A percentile compares a stretch with the other conserved stretches of the same genome.
Conservation (phyloP, 257 asterid species). For the Anisodus acutangulus region DNA sequence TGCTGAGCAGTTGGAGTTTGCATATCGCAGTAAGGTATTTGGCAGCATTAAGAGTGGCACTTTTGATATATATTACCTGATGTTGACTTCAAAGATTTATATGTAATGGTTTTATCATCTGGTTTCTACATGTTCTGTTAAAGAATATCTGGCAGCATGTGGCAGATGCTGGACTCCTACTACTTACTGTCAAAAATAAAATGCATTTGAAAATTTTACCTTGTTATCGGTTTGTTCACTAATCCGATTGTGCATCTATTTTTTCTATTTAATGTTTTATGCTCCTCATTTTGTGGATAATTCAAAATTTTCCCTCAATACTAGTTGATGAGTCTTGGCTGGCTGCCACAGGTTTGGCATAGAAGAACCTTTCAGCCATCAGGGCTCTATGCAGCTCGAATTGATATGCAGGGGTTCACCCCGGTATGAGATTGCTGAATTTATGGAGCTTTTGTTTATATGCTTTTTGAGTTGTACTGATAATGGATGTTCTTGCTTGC, state of each 20-base stretch:
- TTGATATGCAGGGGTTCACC: slow-evolving; percentile 92
- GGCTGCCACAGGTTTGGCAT: slow-evolving; percentile 78
- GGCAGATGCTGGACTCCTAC: slow-evolving; percentile 15
- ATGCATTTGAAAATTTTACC: slow-evolving; percentile 17
- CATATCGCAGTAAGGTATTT: slow-evolving; percentile 68
- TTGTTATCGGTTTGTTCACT: neutral
- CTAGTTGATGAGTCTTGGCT: neutral
- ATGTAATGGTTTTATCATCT: neutral
- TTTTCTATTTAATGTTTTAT: neutral
- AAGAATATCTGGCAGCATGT: neutral
- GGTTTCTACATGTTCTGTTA: slow-evolving; percentile 12
- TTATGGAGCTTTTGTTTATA: slow-evolving; percentile 24
- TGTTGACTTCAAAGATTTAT: slow-evolving; percentile 2
- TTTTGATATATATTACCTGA: neutral
- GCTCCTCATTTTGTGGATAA: neutral
- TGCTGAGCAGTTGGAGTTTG: slow-evolving; percentile 95
- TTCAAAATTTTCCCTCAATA: neutral
- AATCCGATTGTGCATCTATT: neutral
- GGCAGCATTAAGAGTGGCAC: neutral
- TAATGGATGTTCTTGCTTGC: slow-evolving; percentile 22
- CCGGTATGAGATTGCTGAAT: slow-evolving; percentile 55
- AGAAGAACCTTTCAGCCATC: slow-evolving; percentile 95
- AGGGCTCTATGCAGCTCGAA: slow-evolving; percentile 98
- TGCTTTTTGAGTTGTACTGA: slow-evolving; percentile 22
- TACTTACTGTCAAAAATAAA: slow-evolving; percentile 2